Base-by-base conservation (phyloP, 73 alveolate genomes). In the Uronychia binucleata region DNA sequence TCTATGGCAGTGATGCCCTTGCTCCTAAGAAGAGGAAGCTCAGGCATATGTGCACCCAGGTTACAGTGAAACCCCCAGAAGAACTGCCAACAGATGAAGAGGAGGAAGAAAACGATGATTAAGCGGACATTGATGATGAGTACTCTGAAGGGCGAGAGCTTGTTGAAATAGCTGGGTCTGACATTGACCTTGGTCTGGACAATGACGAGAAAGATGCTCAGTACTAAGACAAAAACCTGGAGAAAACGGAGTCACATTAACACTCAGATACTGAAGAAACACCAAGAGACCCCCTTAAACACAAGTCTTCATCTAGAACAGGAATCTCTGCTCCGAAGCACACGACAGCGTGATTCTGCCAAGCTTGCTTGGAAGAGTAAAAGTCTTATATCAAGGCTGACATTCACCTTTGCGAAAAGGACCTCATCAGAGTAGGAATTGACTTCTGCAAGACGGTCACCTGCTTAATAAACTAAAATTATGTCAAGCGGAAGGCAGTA, bases 1-100 rank as follows among this genome's bases (percentile, higher is more conserved):
- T 92, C 60, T 89, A 74, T 67, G 94, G 94, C 1, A 28, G 91
- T 30, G 96, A 91, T 28, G 77, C 81, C 28, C 82, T 79, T 1
- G 83, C 30, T 14, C 14, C n/a, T 76, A 25, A 76, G 33, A 76
- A n/a, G 19, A 11, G 1, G 57, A 79, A 57, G 26, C 0, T n/a
- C 57, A 30, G 25, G 30, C 80, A 59, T 29, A 28, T 57, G 35
- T 31, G 13, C 0, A 34, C 13, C 28, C 28, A 26, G 83, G 67
- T 25, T 77, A 1, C 13, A 77, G 28, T 77, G 8, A 28, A 31
- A 31, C 28, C 28, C 28, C 28, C 8, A n/a, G 87, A 46, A 80
- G 80, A 80, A 1, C 57, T 35, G 0, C 14, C 31, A 59, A 30
- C 1, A 30, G 83, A 77, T 5, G 5, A 33, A 58, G 89, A 67